Base-by-base conservation (phyloP, 108 stramenopile species). In the Fragilaria crotonensis region DNA sequence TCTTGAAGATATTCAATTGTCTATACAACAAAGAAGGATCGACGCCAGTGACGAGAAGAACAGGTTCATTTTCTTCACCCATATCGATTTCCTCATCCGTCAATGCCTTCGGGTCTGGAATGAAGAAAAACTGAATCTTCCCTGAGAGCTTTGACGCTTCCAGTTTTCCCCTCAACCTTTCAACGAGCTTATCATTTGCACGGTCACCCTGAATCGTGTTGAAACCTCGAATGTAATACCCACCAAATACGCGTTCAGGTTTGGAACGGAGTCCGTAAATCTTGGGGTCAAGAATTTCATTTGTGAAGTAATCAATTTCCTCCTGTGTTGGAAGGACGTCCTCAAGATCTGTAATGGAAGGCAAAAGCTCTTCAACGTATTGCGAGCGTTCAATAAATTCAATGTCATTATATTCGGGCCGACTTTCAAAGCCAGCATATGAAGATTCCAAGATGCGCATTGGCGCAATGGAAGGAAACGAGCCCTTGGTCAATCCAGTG, bases 191-290 rank as follows among this genome's bases (percentile, higher is more conserved):
- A 58, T 80, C 80, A 9, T 60, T 72, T n/a, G 66, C 55, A 45
- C 51, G 58, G 30, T 66, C 54, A 30, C 60, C 66, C 22, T 73
- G 49, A 21, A 57, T 32, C 22, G 41, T 32, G 48, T 78, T 78
- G 28, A 52, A 55, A 18, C 86, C 86, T 5, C 81, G 72, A 21
- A 88, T 72, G 36, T 84, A 68, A 48, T 71, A 88, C 48, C 86
- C 86, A 27, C 86, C 86, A 18, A 77, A 62, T 28, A 88, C 73
- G 23, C 62, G 44, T 54, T 84, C 78, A 3, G 81, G 86, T 57
- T 88, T 84, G 26, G 75, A 66, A 23, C 66, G 67, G 3, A 81
- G 80, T 66, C 76, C 78, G 30, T 80, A 88, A 2, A 62, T 62
- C 31, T 74, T 77, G 20, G 60, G 64, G 21, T 63, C 66, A 50